phyloP scores from a whole-genome alignment of 176 grass and related monocot species.

The Secale cereale region DNA sequence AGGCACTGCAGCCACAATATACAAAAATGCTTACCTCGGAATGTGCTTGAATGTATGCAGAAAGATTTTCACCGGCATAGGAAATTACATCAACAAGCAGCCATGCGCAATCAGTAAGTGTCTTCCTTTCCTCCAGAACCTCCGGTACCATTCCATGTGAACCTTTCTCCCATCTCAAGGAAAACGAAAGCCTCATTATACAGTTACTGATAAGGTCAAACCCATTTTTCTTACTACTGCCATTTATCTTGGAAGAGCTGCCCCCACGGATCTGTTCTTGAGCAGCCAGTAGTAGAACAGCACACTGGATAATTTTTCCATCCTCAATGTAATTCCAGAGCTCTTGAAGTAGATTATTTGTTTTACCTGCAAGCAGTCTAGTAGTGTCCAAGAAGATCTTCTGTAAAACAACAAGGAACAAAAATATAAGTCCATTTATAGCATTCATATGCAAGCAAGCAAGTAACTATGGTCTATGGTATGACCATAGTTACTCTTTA shows the following conservation, averaged over 20 bases:
- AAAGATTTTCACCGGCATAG: slow-evolving; percentile 8
- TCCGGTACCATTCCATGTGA: background rate
- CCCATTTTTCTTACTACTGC: background rate
- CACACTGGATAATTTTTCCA: background rate
- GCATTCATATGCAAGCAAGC: background rate
- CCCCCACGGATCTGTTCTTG: background rate
- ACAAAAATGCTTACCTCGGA: background rate
- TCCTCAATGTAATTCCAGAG: background rate
- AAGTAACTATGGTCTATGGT: no score
- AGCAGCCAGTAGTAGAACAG: background rate
- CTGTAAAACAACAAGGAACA: background rate
- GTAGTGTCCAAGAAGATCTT: background rate
- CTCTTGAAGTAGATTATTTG: background rate
- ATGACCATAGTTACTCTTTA: background rate
- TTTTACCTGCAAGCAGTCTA: background rate
- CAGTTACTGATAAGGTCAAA: background rate
- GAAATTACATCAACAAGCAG: slow-evolving; percentile 6
- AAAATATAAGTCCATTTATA: background rate
- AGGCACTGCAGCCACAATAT: background rate
- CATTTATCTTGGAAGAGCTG: background rate
- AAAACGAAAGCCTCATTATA: background rate
- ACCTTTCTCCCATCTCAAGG: background rate
- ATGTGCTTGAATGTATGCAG: slow-evolving; percentile 12
- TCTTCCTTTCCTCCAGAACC: background rate
- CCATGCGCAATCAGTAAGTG: background rate